Percentiles rank a stretch among this genome's conserved stretches.
Conservation (phyloP, 108 stramenopile genomes). For the Conticribra weissflogii region DNA sequence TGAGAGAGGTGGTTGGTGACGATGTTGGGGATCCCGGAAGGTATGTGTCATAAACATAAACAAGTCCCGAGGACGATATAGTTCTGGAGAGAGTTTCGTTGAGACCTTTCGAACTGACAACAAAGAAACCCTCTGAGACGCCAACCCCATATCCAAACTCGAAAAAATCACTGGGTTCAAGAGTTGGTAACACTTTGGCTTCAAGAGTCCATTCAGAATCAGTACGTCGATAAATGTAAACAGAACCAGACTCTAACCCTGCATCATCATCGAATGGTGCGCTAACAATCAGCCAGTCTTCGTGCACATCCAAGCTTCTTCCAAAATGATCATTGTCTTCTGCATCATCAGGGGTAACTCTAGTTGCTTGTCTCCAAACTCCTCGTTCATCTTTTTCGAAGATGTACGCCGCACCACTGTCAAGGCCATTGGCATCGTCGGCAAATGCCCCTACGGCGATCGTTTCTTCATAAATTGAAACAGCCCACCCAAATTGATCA, state of each 20-base stretch:
- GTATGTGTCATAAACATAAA: slow-evolving; percentile 16
- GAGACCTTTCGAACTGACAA: slow-evolving; percentile 13
- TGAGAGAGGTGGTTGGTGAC: slow-evolving; percentile 8
- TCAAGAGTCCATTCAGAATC: slow-evolving; percentile 20
- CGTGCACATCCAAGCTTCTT: slow-evolving; percentile 18
- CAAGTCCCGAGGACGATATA: slow-evolving; percentile 4
- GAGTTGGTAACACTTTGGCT: slow-evolving; percentile 11
- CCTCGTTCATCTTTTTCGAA: slow-evolving; percentile 15
- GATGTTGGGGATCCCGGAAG: slow-evolving; percentile 11
- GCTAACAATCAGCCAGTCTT: slow-evolving; percentile 37
- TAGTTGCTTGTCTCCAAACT: slow-evolving; percentile 29
- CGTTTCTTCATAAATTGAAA: slow-evolving; percentile 31
- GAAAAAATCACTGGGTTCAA: slow-evolving; percentile 16
- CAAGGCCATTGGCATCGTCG: slow-evolving; percentile 31
- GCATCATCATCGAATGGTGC: slow-evolving; percentile 29
- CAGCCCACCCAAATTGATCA: slow-evolving; percentile 34
- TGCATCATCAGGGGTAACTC: slow-evolving; percentile 19
- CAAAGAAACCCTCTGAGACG: slow-evolving; percentile 19
- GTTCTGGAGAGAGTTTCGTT: slow-evolving; percentile 22
- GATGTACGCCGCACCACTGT: slow-evolving; percentile 32
- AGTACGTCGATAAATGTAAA: slow-evolving; percentile 25
- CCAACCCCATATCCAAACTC: slow-evolving; percentile 25
- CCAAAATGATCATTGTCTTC: slow-evolving; percentile 41
- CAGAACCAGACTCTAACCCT: slow-evolving; percentile 23
- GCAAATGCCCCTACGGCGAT: slow-evolving; percentile 37